Percentiles rank a stretch among this genome's conserved stretches.
Conservation (phyloP, 208 protist species). For the Wallacemonas sp. region DNA sequence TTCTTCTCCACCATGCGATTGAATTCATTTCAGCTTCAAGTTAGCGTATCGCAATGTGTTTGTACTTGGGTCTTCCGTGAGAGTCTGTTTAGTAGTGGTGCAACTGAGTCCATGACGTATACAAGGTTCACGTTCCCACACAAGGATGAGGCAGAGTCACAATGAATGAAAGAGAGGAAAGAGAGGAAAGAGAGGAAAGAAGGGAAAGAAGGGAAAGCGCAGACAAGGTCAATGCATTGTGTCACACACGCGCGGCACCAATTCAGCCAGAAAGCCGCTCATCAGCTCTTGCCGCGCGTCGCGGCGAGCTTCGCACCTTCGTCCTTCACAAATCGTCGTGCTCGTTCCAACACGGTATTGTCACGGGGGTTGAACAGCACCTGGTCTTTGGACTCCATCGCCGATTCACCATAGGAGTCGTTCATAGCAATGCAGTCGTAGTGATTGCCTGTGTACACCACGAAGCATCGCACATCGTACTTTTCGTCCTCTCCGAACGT, state of each 20-base stretch:
- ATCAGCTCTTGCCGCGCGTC: neutral
- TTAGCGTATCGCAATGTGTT: no score
- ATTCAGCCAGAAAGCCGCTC: no score
- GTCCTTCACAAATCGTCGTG: constrained; percentile 77
- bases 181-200: constrained; percentile 17
- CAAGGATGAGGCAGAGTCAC: no score
- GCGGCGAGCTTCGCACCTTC: constrained; percentile 45
- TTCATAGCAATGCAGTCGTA: constrained; percentile 94
- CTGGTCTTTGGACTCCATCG: constrained; percentile 74
- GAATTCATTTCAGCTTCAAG: no score
- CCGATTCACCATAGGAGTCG: constrained; percentile 55
- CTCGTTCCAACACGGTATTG: constrained; percentile 69
- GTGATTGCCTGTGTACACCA: constrained; percentile 94
- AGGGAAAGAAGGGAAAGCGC: constrained; percentile 1
- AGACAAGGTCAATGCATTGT: no score
- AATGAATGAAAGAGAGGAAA: neutral
- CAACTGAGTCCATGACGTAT: no score
- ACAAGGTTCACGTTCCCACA: no score
- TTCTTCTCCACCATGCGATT: no score
- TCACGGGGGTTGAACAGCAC: constrained; percentile 86
- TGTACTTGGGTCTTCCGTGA: no score
- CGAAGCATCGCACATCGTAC: constrained; percentile 82
- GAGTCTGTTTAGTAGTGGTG: no score
- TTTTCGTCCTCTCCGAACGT: constrained; percentile 79
- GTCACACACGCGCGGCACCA: no score